phyloP scores from a whole-genome alignment of 495 filamentous ascomycete genomes.

The Choiromyces venosus region DNA sequence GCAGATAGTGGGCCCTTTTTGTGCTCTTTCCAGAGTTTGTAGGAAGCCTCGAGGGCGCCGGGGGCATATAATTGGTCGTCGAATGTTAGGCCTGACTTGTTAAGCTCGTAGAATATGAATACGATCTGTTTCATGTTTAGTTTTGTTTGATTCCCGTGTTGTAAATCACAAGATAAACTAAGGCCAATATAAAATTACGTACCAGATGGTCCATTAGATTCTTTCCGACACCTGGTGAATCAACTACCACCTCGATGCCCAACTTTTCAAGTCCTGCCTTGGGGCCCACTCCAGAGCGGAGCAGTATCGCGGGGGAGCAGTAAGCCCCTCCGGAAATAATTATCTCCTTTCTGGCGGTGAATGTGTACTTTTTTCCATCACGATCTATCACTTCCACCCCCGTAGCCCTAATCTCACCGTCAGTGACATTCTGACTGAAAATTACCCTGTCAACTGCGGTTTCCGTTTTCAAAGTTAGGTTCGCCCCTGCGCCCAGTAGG shows the following conservation, averaged over 20 bases:
- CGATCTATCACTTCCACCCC: conserved; percentile 37
- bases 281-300: conserved; percentile 50
- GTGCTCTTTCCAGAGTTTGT: conserved; percentile 49
- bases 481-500: conserved; percentile 36
- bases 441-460: conserved; percentile 44
- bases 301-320: conserved; percentile 48
- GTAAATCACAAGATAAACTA: background rate
- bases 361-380: conserved; percentile 33
- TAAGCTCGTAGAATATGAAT: conserved; percentile 52
- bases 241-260: conserved; percentile 44
- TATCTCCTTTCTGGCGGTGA: conserved; percentile 45
- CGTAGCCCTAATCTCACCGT: conserved; percentile 33
- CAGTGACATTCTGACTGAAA: conserved; percentile 26
- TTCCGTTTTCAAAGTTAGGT: conserved; percentile 45
- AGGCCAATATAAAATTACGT: background rate
- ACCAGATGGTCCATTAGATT: conserved; percentile 46
- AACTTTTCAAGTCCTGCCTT: conserved; percentile 40
- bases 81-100: conserved; percentile 46
- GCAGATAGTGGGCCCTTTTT: conserved; percentile 50
- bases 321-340: conserved; percentile 47
- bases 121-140: conserved; percentile 37
- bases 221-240: conserved; percentile 49
- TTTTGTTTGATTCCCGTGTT: background rate
- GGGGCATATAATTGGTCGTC: conserved; percentile 46
- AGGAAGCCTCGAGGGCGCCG: conserved; percentile 45